Conservation (phyloP, 2,329 filamentous ascomycete species). For the Talaromyces sp. region DNA sequence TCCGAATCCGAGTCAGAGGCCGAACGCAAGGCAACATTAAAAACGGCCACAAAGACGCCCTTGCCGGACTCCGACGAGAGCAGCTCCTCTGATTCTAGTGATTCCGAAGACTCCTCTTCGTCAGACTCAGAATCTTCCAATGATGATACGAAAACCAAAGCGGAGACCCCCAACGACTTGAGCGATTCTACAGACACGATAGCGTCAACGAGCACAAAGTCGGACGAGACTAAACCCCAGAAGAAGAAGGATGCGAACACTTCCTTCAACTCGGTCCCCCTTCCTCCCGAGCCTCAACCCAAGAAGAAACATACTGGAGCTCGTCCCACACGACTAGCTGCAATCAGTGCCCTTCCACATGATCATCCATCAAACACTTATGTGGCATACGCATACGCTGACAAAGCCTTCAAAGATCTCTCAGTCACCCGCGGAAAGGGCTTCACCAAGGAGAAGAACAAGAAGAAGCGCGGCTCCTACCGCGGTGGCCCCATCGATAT, state of each 20-base stretch:
- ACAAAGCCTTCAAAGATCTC: conserved; percentile 82
- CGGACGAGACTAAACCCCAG: conserved; percentile 24
- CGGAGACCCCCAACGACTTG: conserved; percentile 17
- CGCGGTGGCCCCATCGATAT: conserved; percentile 86
- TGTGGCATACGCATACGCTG: conserved; percentile 80
- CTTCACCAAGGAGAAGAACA: conserved; percentile 99
- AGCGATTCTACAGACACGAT: conserved; percentile 21
- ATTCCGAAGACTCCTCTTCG: conserved; percentile 24
- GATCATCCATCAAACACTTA: conserved; percentile 77
- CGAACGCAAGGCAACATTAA: conserved; percentile 30
- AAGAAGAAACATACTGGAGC: conserved; percentile 47
- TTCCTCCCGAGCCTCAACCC: conserved; percentile 25
- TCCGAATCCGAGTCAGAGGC: conserved; percentile 29
- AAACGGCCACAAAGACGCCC: conserved; percentile 37
- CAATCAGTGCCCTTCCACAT: conserved; percentile 68
- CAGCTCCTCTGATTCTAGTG: conserved; percentile 24
- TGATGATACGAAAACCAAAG: conserved; percentile 23
- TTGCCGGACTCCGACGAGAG: conserved; percentile 36
- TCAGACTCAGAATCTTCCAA: conserved; percentile 24
- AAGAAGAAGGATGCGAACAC: conserved; percentile 27
- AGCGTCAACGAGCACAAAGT: conserved; percentile 16
- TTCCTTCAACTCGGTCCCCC: conserved; percentile 19
- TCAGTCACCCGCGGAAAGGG: conserved; percentile 91
- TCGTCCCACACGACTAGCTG: conserved; percentile 71
- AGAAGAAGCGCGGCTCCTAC: conserved; percentile 91